These are phyloP conservation scores for Ustilago loliicola DNA, from an alignment of 1,284 basidiomycete species.

Conservation along the genomic window DNA sequence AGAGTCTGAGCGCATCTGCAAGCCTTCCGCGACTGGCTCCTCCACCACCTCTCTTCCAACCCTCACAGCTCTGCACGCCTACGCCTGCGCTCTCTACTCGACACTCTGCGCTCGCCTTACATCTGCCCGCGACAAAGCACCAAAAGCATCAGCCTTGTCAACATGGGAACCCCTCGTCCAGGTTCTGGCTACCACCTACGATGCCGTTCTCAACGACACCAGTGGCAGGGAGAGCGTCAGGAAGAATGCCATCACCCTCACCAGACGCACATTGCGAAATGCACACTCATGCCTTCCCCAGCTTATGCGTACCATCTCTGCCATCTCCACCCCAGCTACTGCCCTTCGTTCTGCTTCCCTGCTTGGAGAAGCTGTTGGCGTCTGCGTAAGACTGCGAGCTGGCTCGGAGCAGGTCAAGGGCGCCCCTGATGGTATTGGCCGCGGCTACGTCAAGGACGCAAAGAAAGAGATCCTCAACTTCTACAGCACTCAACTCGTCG, in stretches of 20 bases:
- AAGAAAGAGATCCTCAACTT: constrained; percentile 54
- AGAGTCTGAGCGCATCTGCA: constrained; percentile 74
- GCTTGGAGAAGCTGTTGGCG: constrained; percentile 57
- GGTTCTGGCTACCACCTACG: constrained; percentile 52
- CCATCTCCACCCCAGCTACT: constrained; percentile 35
- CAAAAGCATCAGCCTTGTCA: constrained; percentile 17
- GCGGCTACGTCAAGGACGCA: constrained; percentile 34
- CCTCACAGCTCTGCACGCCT: constrained; percentile 80
- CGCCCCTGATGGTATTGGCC: constrained; percentile 45
- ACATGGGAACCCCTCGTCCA: constrained; percentile 48
- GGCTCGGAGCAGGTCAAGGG: constrained; percentile 59
- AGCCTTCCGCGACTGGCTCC: constrained; percentile 27
- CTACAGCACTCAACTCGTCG: constrained; percentile 60
- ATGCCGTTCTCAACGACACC: constrained; percentile 40
- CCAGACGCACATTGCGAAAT: constrained; percentile 48
- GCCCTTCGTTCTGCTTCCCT: constrained; percentile 47
- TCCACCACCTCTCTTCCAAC: constrained; percentile 71
- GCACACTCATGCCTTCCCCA: constrained; percentile 46
- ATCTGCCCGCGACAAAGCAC: not conserved
- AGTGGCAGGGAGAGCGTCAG: constrained; percentile 25
- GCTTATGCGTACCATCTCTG: constrained; percentile 44
- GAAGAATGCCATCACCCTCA: constrained; percentile 42
- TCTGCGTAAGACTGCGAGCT: constrained; percentile 53
- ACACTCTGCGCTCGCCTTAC: constrained; percentile 72
- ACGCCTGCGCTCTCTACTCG: constrained; percentile 79